Evolutionary conservation across 306 rosid species (phyloP).

Genomic region (Sphenostylis stenocarpa): DNA sequence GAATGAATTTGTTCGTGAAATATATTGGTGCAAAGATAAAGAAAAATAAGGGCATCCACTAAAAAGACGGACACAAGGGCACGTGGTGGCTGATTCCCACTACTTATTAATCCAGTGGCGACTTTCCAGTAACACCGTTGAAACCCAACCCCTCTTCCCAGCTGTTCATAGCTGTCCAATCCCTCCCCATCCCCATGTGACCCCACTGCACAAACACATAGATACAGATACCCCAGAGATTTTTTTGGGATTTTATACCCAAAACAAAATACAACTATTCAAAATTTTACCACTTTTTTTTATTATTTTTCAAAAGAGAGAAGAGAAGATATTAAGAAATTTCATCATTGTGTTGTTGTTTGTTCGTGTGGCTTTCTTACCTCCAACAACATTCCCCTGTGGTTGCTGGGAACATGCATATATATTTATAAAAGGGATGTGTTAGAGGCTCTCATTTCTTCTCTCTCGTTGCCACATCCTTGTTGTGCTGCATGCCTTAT

Average conservation of each 20-base stretch:
- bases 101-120: constrained; percentile 49
- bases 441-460: constrained; percentile 27
- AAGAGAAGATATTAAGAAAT: background rate
- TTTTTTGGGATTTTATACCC: constrained; percentile 28
- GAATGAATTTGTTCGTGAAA: no score
- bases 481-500: background rate
- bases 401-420: constrained; percentile 16
- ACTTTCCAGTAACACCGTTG: constrained; percentile 92
- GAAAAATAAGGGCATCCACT: constrained; percentile 26
- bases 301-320: no score
- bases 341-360: constrained; percentile 11
- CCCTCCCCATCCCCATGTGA: constrained; percentile 54
- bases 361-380: constrained; percentile 22
- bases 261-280: background rate
- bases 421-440: constrained; percentile 26
- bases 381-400: constrained; percentile 32
- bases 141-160: constrained; percentile 59
- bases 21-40: no score
- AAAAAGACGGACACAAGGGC: constrained; percentile 57
- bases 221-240: constrained; percentile 20
- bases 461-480: constrained; percentile 3
- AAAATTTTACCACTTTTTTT: background rate
- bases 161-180: constrained; percentile 93
- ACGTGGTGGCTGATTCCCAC: constrained; percentile 82
- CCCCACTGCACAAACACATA: constrained; percentile 45